phyloP scores from a whole-genome alignment of 2,329 filamentous ascomycete species.

The Cladophialophora carrionii region DNA sequence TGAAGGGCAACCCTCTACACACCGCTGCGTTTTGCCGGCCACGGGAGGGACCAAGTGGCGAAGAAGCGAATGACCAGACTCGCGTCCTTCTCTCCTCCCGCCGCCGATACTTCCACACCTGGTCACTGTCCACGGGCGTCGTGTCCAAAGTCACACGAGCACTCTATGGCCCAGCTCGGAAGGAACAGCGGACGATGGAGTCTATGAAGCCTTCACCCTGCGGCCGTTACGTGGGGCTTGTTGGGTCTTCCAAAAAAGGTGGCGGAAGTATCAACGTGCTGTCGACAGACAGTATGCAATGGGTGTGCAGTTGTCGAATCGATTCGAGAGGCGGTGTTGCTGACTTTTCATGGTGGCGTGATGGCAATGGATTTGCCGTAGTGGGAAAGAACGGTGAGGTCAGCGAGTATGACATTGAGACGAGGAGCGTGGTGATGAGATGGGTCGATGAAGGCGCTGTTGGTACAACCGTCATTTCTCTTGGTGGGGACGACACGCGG shows the following conservation, averaged over 20 bases:
- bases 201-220: constrained; percentile 84
- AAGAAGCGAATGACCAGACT: constrained; percentile 27
- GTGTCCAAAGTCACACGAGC: constrained; percentile 80
- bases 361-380: constrained; percentile 78
- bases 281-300: constrained; percentile 78
- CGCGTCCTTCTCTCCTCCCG: constrained; percentile 83
- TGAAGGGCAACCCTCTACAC: constrained; percentile 79
- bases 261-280: constrained; percentile 87
- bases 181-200: constrained; percentile 90
- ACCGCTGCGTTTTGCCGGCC: constrained; percentile 79
- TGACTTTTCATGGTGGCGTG: constrained; percentile 91
- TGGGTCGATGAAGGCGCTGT: constrained; percentile 92
- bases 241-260: constrained; percentile 78
- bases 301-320: constrained; percentile 79
- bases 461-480: constrained; percentile 76
- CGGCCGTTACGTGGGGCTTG: constrained; percentile 80
- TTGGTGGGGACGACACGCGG: constrained; percentile 61
- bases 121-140: constrained; percentile 80
- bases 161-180: constrained; percentile 57
- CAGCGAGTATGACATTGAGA: constrained; percentile 78
- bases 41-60: constrained; percentile 58
- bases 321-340: constrained; percentile 82
- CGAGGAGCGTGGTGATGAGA: constrained; percentile 71
- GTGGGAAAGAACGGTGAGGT: constrained; percentile 85
- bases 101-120: constrained; percentile 88